Conservation (phyloP, 495 filamentous ascomycete genomes). For the Hypoxylon crocopeplum region DNA sequence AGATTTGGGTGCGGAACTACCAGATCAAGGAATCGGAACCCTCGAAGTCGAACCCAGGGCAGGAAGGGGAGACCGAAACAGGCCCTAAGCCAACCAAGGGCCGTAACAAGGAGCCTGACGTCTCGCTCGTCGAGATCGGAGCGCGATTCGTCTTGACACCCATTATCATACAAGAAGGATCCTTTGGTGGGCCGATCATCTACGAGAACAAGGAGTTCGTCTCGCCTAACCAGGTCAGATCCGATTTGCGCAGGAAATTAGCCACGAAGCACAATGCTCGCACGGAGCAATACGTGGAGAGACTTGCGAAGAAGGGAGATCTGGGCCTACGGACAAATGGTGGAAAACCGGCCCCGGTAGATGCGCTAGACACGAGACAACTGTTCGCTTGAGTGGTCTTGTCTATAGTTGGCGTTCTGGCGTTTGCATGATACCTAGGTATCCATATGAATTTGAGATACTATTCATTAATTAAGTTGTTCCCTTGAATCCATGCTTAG, state of each 20-base stretch:
- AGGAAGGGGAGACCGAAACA: constrained; percentile 40
- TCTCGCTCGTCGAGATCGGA: constrained; percentile 91
- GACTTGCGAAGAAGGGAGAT: constrained; percentile 73
- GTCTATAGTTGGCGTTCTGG: constrained; percentile 32
- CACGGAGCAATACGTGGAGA: constrained; percentile 74
- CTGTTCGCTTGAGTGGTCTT: constrained; percentile 72
- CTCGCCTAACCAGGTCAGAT: constrained; percentile 89
- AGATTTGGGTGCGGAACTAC: constrained; percentile 96
- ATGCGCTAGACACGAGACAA: constrained; percentile 78
- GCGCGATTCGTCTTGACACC: constrained; percentile 94
- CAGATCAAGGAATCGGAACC: constrained; percentile 86
- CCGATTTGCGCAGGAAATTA: constrained; percentile 76
- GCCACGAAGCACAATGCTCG: constrained; percentile 76
- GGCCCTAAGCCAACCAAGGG: constrained; percentile 42
- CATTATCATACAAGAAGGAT: constrained; percentile 93
- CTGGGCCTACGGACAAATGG: constrained; percentile 74
- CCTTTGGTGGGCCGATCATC: constrained; percentile 94
- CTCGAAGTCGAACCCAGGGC: constrained; percentile 51
- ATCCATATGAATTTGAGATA: constrained; percentile 22
- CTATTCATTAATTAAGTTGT: constrained; percentile 5
- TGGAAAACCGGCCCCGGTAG: constrained; percentile 62
- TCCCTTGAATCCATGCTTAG: neutral
- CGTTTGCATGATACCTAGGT: constrained; percentile 32
- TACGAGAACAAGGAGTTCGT: constrained; percentile 99
- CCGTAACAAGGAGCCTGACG: constrained; percentile 66